These are phyloP conservation scores for Apiospora aurea DNA, from an alignment of 2,329 filamentous ascomycete species.

Conservation along the genomic window DNA sequence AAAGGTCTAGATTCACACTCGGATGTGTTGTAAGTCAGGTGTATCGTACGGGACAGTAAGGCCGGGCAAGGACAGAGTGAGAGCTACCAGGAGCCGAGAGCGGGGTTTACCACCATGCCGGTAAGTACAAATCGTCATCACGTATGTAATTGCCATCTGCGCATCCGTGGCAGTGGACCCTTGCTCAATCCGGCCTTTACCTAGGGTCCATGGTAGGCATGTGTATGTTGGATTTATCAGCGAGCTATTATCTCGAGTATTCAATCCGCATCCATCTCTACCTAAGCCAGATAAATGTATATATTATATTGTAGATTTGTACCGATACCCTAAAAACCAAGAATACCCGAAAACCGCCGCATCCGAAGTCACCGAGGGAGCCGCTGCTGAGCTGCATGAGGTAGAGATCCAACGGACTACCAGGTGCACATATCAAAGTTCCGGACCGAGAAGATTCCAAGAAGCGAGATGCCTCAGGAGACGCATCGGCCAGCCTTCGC, in stretches of 20 bases:
- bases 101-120: slow-evolving; percentile 13
- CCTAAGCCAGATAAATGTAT: background rate
- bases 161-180: background rate
- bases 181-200: background rate
- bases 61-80: background rate
- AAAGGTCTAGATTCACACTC: background rate
- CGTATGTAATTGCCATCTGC: slow-evolving; percentile 1
- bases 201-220: background rate
- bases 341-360: background rate
- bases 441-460: background rate
- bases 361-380: slow-evolving; percentile 1
- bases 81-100: background rate
- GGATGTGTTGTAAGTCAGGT: background rate
- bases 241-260: background rate
- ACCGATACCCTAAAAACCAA: background rate
- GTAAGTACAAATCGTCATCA: slow-evolving; percentile 12
- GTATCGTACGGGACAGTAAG: background rate
- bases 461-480: slow-evolving; percentile 23
- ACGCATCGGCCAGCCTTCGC: slow-evolving; percentile 35
- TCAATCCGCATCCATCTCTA: background rate
- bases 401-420: background rate
- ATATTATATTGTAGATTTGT: background rate
- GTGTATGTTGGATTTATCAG: background rate
- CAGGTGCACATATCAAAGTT: background rate
- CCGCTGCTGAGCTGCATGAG: background rate